Conservation (phyloP, 23 red algal species). For the Gracilaria gracilis region DNA sequence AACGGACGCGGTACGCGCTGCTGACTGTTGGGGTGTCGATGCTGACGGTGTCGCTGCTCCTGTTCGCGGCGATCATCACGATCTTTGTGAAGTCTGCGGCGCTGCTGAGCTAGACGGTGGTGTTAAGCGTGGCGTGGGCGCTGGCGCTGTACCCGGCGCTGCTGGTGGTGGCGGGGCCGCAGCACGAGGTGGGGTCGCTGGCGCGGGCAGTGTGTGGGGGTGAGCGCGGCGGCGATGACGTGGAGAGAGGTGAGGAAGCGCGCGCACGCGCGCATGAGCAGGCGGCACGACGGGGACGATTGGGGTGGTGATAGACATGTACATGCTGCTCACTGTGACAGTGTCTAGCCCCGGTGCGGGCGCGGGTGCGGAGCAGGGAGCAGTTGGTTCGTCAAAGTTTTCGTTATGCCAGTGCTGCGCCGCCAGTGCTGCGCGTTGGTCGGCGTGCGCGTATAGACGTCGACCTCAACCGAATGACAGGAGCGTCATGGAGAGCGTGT, state of each 20-base stretch:
- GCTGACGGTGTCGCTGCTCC: slow-evolving; percentile 44
- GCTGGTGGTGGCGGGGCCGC: slow-evolving; percentile 57
- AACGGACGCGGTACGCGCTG: slow-evolving; percentile 66
- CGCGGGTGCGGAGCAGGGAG: too few relatives aligned
- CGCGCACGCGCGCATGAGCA: not conserved
- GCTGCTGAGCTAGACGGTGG: slow-evolving; percentile 54
- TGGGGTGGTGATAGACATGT: too few relatives aligned
- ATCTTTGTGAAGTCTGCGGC: slow-evolving; percentile 79
- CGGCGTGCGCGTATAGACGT: too few relatives aligned
- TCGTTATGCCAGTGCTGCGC: too few relatives aligned
- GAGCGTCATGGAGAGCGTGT: too few relatives aligned
- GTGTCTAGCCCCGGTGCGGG: too few relatives aligned
- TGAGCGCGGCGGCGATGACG: not conserved
- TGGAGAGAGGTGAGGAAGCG: not conserved
- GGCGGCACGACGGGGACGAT: too few relatives aligned
- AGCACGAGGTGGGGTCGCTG: slow-evolving; percentile 32
- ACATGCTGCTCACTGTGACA: too few relatives aligned
- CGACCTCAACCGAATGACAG: too few relatives aligned
- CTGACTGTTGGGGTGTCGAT: slow-evolving; percentile 73
- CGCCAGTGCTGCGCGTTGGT: too few relatives aligned
- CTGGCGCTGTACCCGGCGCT: slow-evolving; percentile 56
- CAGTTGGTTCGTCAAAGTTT: too few relatives aligned
- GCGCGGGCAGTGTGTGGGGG: not conserved
- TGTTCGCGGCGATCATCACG: slow-evolving; percentile 71
- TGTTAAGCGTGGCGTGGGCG: slow-evolving; percentile 71